Evolutionary conservation across 2,329 filamentous ascomycete species (phyloP), one percentile per base, ranked within the genome.

Genomic region (Ophiostoma piceae): DNA sequence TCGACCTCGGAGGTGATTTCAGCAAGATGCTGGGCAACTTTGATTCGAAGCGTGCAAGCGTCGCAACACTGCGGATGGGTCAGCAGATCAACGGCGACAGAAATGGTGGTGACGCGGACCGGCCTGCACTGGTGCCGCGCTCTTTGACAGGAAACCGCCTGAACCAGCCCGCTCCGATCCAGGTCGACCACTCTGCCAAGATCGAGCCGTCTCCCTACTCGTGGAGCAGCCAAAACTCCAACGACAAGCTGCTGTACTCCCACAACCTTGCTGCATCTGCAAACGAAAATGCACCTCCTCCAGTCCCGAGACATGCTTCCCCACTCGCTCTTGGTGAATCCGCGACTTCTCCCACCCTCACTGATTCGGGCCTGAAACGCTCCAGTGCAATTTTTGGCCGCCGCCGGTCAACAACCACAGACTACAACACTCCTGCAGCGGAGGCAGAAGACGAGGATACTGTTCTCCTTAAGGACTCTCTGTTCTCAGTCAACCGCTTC

Each of bases 1-100:
- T 88, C 19, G 85, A 87, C 74, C 75, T 88, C 66, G 86, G 86
- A 19, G 82, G 85, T 66, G 85, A 88, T 74, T 85, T 88, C 72
- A 81, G 83, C 71, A 84, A 81, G 70, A 85, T 88, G 83, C 81
- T 87, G 57, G 80, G 87, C 67, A 80, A 79, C n/a, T 85, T 85
- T 14, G 62, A 65, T 67, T 84, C 86, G 72, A 87, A 87, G 76
- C 80, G 84, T 71, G 79, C 82, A 29, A 85, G 84, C 74, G 79
- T 82, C 67, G 78, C 78, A n/a, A 85, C 84, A 3, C 71, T 84
- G 69, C 82, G 77, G 54, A 41, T 66, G 65, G 65, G 22, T 4
- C 37, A 66, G 35, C 39, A 66, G 22, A 41, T 41, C 39, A 77
- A 79, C 26, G 80, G 81, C 43, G 77, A 35, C 14, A 35, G 26